These are phyloP conservation scores for Russula earlei DNA, from an alignment of 768 basidiomycete genomes.

Conservation along the genomic window DNA sequence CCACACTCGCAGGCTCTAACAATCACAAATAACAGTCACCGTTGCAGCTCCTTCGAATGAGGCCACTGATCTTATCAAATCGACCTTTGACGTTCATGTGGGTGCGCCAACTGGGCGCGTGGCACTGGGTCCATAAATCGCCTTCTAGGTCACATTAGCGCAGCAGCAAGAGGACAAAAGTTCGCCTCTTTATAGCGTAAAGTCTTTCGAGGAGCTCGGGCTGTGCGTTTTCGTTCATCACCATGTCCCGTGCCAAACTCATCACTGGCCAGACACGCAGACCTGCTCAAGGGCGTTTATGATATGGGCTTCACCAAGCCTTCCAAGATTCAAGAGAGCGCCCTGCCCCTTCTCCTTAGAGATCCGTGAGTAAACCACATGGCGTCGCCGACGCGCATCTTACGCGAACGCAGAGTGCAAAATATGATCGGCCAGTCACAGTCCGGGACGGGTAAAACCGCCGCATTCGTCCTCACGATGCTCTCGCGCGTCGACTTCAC, in stretches of 20 bases:
- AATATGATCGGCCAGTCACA: constrained; percentile 99
- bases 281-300: constrained; percentile 89
- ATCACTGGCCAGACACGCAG: constrained; percentile 49
- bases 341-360: constrained; percentile 78
- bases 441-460: constrained; percentile 98
- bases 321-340: constrained; percentile 97
- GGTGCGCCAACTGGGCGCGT: constrained; percentile 22
- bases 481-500: constrained; percentile 85
- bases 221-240: constrained; percentile 74
- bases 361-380: constrained; percentile 60
- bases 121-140: not conserved
- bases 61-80: constrained; percentile 59
- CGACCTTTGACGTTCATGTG: constrained; percentile 79
- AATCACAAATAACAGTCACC: not conserved
- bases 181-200: constrained; percentile 90
- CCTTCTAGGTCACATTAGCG: constrained; percentile 77
- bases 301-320: constrained; percentile 96
- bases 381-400: not conserved
- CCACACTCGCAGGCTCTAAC: not conserved
- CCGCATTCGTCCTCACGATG: constrained; percentile 97
- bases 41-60: not conserved
- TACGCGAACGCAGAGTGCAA: constrained; percentile 54
- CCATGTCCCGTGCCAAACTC: constrained; percentile 29
- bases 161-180: constrained; percentile 94
- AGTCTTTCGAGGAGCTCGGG: constrained; percentile 92